Conservation (phyloP, 768 basidiomycete genomes). For the Lyophyllum semitale region DNA sequence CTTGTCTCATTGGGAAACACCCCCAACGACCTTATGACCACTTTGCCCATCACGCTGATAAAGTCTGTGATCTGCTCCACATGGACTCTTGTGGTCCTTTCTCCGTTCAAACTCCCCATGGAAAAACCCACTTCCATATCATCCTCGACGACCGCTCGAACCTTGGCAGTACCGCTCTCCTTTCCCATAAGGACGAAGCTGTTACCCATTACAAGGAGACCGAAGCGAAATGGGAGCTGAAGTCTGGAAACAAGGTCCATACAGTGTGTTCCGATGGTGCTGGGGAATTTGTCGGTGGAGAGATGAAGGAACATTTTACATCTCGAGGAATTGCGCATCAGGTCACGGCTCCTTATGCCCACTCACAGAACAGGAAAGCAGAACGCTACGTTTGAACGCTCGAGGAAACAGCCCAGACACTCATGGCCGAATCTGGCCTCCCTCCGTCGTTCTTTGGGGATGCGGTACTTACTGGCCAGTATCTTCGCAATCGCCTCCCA, state of each 20-base stretch:
- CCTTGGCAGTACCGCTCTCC: conserved; percentile 9
- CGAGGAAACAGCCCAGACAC: neutral
- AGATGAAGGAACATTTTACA: neutral
- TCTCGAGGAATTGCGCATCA: conserved; percentile 22
- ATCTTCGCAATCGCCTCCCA: conserved; percentile 21
- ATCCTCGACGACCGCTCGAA: conserved; percentile 23
- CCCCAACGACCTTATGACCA: conserved; percentile 16
- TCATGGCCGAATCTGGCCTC: conserved; percentile 11
- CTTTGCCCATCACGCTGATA: neutral
- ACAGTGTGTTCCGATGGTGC: neutral
- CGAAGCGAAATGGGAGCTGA: conserved; percentile 3
- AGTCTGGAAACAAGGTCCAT: neutral
- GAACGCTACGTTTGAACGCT: conserved; percentile 1
- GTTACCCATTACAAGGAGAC: neutral
- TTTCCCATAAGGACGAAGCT: conserved; percentile 10
- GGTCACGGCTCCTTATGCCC: conserved; percentile 18
- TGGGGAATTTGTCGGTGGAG: neutral
- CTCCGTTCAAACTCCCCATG: conserved; percentile 11
- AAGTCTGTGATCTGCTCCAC: conserved; percentile 24
- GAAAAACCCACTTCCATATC: conserved; percentile 9
- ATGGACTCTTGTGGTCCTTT: conserved; percentile 27
- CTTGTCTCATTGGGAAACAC: conserved; percentile 26
- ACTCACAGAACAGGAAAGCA: conserved; percentile 8
- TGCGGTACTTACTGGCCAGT: conserved; percentile 18
- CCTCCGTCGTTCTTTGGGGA: conserved; percentile 23